These are phyloP conservation scores for Epichloe bromicola DNA, from an alignment of 2,329 filamentous ascomycete genomes.

Conservation along the genomic window DNA sequence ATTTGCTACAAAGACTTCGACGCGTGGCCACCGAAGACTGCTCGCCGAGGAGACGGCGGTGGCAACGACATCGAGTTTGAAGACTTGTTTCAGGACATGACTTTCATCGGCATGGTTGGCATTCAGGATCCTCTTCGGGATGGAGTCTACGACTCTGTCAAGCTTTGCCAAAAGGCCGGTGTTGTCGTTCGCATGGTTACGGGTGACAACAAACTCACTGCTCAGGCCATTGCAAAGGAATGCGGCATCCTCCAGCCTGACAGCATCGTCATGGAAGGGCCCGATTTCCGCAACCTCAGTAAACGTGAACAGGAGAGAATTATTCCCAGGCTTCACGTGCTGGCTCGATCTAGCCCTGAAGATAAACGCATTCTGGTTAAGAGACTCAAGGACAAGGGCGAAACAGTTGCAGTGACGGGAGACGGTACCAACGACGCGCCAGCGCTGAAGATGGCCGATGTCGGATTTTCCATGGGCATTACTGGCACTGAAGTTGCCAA, in stretches of 20 bases:
- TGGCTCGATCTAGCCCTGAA: constrained; percentile 63
- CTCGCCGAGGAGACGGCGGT: constrained; percentile 39
- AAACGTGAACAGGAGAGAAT: constrained; percentile 51
- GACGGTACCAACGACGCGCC: constrained; percentile 78
- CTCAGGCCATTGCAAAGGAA: constrained; percentile 65
- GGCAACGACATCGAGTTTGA: constrained; percentile 52
- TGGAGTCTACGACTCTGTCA: constrained; percentile 62
- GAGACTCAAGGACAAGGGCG: constrained; percentile 56
- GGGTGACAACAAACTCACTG: constrained; percentile 69
- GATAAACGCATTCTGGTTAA: constrained; percentile 65
- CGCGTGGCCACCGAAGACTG: constrained; percentile 63
- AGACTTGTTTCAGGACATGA: constrained; percentile 54
- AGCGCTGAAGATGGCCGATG: constrained; percentile 67
- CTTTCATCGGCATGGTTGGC: constrained; percentile 57
- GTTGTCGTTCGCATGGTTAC: constrained; percentile 79
- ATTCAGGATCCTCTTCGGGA: constrained; percentile 70
- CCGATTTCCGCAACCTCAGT: constrained; percentile 61
- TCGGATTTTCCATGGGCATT: constrained; percentile 79
- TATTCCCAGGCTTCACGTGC: constrained; percentile 56
- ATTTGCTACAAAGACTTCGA: constrained; percentile 76
- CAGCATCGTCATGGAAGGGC: constrained; percentile 65
- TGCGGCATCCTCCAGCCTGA: constrained; percentile 60
- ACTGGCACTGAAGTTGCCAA: constrained; percentile 74
- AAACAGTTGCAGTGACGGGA: constrained; percentile 72
- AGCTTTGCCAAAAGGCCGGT: constrained; percentile 60